Evolutionary conservation across 176 grass and related monocot species (phyloP).

Genomic region (Oryza rufipogon): DNA sequence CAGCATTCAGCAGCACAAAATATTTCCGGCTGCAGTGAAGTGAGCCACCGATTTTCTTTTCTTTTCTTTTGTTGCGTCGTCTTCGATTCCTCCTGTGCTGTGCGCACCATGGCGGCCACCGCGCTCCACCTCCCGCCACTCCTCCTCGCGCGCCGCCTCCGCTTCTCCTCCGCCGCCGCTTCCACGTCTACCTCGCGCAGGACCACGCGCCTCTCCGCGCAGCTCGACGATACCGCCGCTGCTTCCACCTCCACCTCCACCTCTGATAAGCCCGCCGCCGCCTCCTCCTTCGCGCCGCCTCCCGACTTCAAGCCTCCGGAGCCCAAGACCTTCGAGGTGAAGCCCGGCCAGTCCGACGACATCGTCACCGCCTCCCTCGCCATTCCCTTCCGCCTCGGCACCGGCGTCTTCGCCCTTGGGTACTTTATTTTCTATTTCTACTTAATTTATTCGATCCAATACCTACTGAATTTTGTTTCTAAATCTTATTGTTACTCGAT

Average conservation of each 20-base stretch:
- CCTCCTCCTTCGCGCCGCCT: conserved; percentile 48
- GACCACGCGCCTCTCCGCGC: conserved; percentile 29
- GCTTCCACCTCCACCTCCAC: conserved; percentile 15
- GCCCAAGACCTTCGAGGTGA: conserved; percentile 69
- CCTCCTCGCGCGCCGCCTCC: conserved; percentile 17
- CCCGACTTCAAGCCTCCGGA: conserved; percentile 64
- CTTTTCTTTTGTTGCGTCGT: too few relatives aligned
- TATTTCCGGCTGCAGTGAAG: too few relatives aligned
- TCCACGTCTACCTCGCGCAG: neutral
- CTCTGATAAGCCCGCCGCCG: neutral
- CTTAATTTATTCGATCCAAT: neutral
- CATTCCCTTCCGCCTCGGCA: conserved; percentile 75
- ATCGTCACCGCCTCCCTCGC: conserved; percentile 73
- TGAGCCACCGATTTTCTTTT: too few relatives aligned
- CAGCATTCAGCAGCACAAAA: too few relatives aligned
- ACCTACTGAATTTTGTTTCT: neutral
- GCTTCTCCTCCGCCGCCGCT: neutral
- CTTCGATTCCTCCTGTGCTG: too few relatives aligned
- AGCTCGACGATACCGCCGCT: conserved; percentile 40
- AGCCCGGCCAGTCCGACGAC: conserved; percentile 60
- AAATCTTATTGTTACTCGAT: too few relatives aligned
- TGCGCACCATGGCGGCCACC: neutral
- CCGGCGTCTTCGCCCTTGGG: conserved; percentile 74
- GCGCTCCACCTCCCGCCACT: conserved; percentile 20
- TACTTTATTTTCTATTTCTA: neutral